phyloP scores from a whole-genome alignment of 192 early-diverging fungal species.

The Backusella sp. region DNA sequence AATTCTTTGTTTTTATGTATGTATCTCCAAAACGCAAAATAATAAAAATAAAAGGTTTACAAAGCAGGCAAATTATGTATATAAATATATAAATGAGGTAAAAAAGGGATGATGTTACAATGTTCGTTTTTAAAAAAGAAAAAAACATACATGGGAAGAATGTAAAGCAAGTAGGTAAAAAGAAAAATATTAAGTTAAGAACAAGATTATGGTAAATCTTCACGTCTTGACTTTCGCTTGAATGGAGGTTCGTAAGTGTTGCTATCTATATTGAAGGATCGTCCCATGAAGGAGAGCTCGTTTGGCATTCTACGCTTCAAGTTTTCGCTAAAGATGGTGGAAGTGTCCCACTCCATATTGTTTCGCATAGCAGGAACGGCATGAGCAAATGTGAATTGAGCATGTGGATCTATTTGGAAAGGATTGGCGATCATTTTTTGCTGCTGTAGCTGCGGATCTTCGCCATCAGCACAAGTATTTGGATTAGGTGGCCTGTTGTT shows the following conservation, averaged over 20 bases:
- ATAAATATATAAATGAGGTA: conserved; percentile 1
- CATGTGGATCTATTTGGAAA: conserved; percentile 36
- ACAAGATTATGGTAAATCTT: conserved; percentile 7
- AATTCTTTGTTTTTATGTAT: too few relatives aligned
- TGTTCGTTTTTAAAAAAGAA: neutral
- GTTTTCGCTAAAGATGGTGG: neutral
- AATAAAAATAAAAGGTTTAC: too few relatives aligned
- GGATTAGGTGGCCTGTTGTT: neutral
- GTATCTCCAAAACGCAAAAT: too few relatives aligned
- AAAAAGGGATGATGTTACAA: conserved; percentile 14
- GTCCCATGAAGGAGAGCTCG: conserved; percentile 35
- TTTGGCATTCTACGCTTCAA: conserved; percentile 20
- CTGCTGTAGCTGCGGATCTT: conserved; percentile 7
- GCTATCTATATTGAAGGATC: conserved; percentile 24
- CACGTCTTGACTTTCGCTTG: conserved; percentile 29
- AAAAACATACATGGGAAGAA: neutral
- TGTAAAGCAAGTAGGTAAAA: too few relatives aligned
- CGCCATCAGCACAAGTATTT: neutral
- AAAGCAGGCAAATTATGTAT: neutral
- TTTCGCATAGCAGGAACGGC: conserved; percentile 3
- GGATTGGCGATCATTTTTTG: conserved; percentile 13
- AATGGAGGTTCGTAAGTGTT: conserved; percentile 29
- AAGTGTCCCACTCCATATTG: conserved; percentile 5
- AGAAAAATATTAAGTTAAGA: neutral
- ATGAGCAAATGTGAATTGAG: conserved; percentile 38